Base-by-base conservation (phyloP, 306 rosid species). In the Dryas alaskensis region DNA sequence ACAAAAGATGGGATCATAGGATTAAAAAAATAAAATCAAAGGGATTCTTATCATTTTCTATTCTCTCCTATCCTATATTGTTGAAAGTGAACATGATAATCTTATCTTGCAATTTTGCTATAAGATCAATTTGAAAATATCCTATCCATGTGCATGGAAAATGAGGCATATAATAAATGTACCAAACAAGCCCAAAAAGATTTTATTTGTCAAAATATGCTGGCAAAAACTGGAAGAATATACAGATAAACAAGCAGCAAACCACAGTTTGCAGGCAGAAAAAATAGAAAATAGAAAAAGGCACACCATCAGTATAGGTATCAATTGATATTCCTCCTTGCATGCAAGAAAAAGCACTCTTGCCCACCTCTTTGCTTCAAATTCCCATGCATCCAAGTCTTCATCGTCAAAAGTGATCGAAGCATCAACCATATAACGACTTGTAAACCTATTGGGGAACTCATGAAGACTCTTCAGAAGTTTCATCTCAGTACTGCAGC, bases 311-410 rank as follows among this genome's bases (percentile, higher is more conserved):
- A 88, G 81, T 76, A 84, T 82, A 43, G 94, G 89, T 60, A 59
- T 81, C 80, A 91, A 80, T 67, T 75, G 84, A 82, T 62, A 68
- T 70, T 89, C 96, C 85, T 84, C 81, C 81, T 81, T 81, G 80
- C 83, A 73, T 50, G 84, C 85, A 69, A 93, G 89, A 59, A 93
- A 86, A 87, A 91, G 87, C 72, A 93, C 88, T 81, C 96, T 84
- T 72, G 97, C 86, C 98, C 98, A 93, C 82, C 96, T 80, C 81
- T 85, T 89, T 0, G 92, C 92, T 80, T 93, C 92, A 73, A 76
- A 84, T 77, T 89, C 93, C 98, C 98, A 93, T 77, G 94, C 87
- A 81, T 73, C 83, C 71, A 91, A 39, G 74, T 93, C 98, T 63
- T 86, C 98, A 42, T 93, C 98, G 16, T 86, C 86, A 67, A 86